phyloP scores from a whole-genome alignment of 805 yeast species.

The Cyberlindnera saturnus region DNA sequence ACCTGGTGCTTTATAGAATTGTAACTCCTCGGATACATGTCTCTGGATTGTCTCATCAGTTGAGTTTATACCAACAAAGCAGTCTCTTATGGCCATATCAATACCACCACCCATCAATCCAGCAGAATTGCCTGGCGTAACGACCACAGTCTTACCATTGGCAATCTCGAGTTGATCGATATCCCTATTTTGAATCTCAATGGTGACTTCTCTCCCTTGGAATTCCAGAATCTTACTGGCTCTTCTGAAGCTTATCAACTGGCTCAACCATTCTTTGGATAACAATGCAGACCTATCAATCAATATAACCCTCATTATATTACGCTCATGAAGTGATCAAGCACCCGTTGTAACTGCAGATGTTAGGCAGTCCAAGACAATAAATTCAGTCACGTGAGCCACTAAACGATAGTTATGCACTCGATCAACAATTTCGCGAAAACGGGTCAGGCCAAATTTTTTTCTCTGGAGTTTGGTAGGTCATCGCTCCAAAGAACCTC shows the following conservation, averaged over 20 bases:
- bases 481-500: background rate
- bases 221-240: background rate
- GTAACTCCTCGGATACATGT: conserved; percentile 20
- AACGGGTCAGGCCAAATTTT: no score
- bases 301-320: background rate
- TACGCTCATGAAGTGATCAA: no score
- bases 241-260: background rate
- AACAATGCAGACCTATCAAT: background rate
- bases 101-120: conserved; percentile 38
- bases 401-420: no score
- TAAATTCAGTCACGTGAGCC: no score
- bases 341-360: no score
- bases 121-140: conserved; percentile 36
- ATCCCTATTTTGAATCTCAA: background rate
- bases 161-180: background rate
- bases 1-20: conserved; percentile 23
- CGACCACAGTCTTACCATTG: conserved; percentile 20
- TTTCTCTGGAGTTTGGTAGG: background rate
- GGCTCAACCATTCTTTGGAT: background rate
- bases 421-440: no score
- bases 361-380: no score
- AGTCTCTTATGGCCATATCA: conserved; percentile 28
- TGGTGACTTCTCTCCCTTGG: background rate
- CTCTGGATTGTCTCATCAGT: conserved; percentile 21
- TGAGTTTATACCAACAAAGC: conserved; percentile 18